A percentile compares a stretch with the other conserved stretches of the same genome.
Conservation (phyloP, 257 asterid genomes). For the Knoxia roxburghii region DNA sequence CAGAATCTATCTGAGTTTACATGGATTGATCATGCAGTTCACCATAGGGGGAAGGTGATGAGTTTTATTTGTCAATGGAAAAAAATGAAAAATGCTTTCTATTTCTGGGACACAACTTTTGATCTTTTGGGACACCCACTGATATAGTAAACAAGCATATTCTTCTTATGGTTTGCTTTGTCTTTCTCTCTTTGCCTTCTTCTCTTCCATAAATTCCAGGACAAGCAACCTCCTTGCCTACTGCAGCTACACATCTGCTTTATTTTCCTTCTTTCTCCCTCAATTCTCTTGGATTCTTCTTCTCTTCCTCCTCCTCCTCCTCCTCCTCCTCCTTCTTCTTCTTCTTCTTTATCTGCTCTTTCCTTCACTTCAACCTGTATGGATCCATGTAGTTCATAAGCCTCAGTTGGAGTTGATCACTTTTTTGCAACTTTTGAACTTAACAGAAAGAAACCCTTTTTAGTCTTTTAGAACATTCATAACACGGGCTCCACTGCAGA, state of each 20-base stretch:
- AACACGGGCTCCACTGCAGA: background rate
- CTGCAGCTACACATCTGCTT: slow-evolving; percentile 28
- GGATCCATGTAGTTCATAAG: background rate
- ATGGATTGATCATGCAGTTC: background rate
- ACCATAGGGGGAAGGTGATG: background rate
- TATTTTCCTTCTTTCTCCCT: slow-evolving; percentile 29
- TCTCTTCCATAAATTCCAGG: slow-evolving; percentile 46
- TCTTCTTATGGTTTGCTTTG: slow-evolving; percentile 26
- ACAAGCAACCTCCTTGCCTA: slow-evolving; percentile 46
- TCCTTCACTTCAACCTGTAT: slow-evolving; percentile 38
- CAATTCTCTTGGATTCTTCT: slow-evolving; percentile 23
- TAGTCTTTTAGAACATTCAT: background rate
- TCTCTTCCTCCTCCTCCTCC: too few relatives aligned
- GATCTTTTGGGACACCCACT: slow-evolving; percentile 43
- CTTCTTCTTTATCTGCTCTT: slow-evolving; percentile 22
- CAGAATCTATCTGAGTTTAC: too few relatives aligned
- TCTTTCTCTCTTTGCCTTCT: slow-evolving; percentile 30
- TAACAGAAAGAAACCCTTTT: background rate
- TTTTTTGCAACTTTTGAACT: background rate
- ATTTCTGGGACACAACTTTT: slow-evolving; percentile 10
- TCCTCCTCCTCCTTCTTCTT: slow-evolving; percentile 22
- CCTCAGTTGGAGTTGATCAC: background rate
- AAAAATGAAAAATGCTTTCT: background rate
- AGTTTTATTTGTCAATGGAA: background rate
- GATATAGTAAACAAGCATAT: slow-evolving; percentile 38